Conservation (phyloP, 495 filamentous ascomycete genomes). For the Schizothecium vesticola region DNA sequence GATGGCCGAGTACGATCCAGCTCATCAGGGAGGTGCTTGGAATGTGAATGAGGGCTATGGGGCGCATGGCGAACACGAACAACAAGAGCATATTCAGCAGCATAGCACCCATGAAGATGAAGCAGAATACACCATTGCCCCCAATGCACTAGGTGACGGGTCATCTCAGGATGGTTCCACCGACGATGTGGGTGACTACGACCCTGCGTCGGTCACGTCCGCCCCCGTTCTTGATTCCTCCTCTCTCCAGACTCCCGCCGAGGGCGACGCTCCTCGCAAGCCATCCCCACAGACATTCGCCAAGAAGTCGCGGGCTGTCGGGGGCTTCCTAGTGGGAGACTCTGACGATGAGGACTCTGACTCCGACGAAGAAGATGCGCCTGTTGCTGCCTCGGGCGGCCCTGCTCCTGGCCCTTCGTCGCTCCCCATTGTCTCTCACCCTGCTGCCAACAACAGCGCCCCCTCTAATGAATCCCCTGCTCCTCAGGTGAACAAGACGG, state of each 20-base stretch:
- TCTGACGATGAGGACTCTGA: constrained; percentile 45
- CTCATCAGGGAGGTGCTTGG: constrained; percentile 35
- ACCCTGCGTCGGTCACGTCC: constrained; percentile 43
- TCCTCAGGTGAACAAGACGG: constrained; percentile 23
- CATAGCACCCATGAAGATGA: constrained; percentile 44
- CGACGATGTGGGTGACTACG: constrained; percentile 46
- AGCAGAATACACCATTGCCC: constrained; percentile 42
- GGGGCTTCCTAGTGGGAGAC: constrained; percentile 77
- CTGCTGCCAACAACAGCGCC: constrained; percentile 16
- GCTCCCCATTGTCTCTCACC: constrained; percentile 15
- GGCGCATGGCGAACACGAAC: constrained; percentile 40
- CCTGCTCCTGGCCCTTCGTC: constrained; percentile 9
- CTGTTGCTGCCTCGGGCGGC: constrained; percentile 18
- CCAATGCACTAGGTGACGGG: constrained; percentile 42
- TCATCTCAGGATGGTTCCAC: constrained; percentile 32
- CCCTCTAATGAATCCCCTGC: constrained; percentile 18
- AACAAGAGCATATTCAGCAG: constrained; percentile 50
- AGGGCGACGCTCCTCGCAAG: constrained; percentile 25
- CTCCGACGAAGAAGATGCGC: constrained; percentile 29
- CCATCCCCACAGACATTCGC: constrained; percentile 32
- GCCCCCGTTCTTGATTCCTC: constrained; percentile 17
- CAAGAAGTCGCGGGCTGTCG: constrained; percentile 63
- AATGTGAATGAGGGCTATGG: constrained; percentile 50
- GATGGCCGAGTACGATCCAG: constrained; percentile 37
- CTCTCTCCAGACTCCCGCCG: constrained; percentile 21